phyloP scores from a whole-genome alignment of 2,329 filamentous ascomycete species.

The Colletotrichum liriopes region DNA sequence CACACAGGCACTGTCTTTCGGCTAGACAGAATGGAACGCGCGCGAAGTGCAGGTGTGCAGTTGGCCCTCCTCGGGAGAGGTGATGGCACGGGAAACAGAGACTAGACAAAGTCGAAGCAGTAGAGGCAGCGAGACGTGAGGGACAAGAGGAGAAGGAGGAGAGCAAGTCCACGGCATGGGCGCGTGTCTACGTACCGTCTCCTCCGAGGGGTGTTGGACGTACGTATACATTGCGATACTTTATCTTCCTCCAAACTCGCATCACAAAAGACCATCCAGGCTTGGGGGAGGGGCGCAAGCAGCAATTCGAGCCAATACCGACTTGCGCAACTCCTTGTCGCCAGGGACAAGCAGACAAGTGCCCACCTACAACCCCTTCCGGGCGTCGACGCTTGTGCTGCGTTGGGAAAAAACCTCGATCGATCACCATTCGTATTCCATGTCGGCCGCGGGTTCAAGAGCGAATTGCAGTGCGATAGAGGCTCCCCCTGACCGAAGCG shows the following conservation, averaged over 20 bases:
- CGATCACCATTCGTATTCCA: conserved; percentile 42
- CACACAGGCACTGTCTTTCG: neutral
- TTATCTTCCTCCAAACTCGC: conserved; percentile 10
- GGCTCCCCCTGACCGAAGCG: conserved; percentile 7
- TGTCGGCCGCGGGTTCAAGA: conserved; percentile 16
- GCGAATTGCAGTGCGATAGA: conserved; percentile 33
- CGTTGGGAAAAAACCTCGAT: conserved; percentile 38
- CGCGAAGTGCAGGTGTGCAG: neutral
- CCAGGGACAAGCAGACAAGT: conserved; percentile 25
- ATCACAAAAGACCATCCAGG: conserved; percentile 7
- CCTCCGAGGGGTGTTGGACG: neutral
- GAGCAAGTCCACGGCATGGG: neutral
- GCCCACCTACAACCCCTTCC: conserved; percentile 28
- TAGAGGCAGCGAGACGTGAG: neutral
- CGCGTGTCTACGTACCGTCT: neutral
- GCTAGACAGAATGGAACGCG: no score
- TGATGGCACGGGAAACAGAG: neutral
- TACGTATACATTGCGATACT: conserved; percentile 8
- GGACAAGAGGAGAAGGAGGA: neutral
- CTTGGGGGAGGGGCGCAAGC: conserved; percentile 32
- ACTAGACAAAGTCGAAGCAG: neutral
- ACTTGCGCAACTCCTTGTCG: neutral
- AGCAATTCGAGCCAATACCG: conserved; percentile 19
- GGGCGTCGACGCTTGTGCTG: conserved; percentile 40
- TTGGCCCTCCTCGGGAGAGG: neutral